Percentiles rank a stretch among this genome's conserved stretches.
Evolutionary conservation across 495 filamentous ascomycete genomes (phyloP).

Genomic region (Lindgomyces ingoldianus): DNA sequence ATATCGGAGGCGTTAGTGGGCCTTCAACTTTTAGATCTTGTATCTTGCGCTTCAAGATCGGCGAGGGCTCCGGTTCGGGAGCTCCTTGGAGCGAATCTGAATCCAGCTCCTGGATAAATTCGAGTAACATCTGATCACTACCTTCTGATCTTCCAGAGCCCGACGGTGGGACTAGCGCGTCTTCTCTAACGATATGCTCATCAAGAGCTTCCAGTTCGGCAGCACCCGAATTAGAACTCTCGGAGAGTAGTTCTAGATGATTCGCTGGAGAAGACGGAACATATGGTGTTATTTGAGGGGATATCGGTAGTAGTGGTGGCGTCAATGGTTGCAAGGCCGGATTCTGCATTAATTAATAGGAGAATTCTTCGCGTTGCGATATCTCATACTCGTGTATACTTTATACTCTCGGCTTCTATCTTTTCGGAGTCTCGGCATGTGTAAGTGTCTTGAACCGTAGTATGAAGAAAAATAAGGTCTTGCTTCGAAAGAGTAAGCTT

Average conservation of each 20-base stretch:
- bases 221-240: constrained; percentile 50
- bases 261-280: constrained; percentile 52
- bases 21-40: constrained; percentile 50
- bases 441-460: constrained; percentile 38
- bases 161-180: constrained; percentile 34
- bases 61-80: constrained; percentile 28
- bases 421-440: constrained; percentile 11
- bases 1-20: constrained; percentile 45
- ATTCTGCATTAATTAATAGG: constrained; percentile 39
- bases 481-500: constrained; percentile 51
- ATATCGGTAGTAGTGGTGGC: constrained; percentile 59
- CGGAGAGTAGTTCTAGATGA: constrained; percentile 57
- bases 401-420: constrained; percentile 17
- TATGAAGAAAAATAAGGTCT: constrained; percentile 45
- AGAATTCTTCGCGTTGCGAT: not conserved
- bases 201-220: constrained; percentile 55
- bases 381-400: constrained; percentile 21
- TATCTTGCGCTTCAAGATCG: constrained; percentile 37
- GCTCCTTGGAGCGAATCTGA: constrained; percentile 33
- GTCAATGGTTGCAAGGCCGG: constrained; percentile 50
- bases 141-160: constrained; percentile 23
- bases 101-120: constrained; percentile 10
- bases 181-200: constrained; percentile 43
- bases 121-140: constrained; percentile 37
- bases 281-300: constrained; percentile 47